These are phyloP conservation scores for Leccinum boreale DNA, from an alignment of 768 basidiomycete species.

Conservation along the genomic window DNA sequence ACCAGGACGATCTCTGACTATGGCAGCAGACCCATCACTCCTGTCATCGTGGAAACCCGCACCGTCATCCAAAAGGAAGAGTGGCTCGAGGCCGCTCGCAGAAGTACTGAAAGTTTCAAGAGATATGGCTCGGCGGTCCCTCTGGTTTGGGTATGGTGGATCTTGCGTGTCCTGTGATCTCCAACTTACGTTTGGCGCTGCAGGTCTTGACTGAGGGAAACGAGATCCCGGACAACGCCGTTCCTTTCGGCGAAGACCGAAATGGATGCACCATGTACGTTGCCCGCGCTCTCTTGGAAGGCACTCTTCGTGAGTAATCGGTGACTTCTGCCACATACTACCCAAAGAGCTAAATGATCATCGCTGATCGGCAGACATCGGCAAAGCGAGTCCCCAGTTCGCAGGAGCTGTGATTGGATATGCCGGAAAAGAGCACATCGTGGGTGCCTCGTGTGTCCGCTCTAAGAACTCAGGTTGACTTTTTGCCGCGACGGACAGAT, in stretches of 20 bases:
- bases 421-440: constrained; percentile 34
- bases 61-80: constrained; percentile 23
- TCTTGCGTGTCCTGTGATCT: background rate
- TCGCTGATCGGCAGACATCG: constrained; percentile 27
- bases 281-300: constrained; percentile 32
- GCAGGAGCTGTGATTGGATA: constrained; percentile 31
- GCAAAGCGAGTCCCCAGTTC: constrained; percentile 32
- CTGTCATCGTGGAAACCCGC: constrained; percentile 7
- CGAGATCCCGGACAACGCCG: constrained; percentile 33
- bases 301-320: constrained; percentile 25
- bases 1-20: constrained; percentile 18
- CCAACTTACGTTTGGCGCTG: background rate
- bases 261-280: constrained; percentile 27
- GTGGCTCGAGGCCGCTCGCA: constrained; percentile 29
- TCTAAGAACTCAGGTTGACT: background rate
- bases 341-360: background rate
- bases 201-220: constrained; percentile 30
- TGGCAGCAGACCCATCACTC: constrained; percentile 18
- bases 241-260: constrained; percentile 32
- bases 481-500: constrained; percentile 20
- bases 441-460: constrained; percentile 8
- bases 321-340: background rate
- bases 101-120: constrained; percentile 29
- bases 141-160: constrained; percentile 28
- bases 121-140: constrained; percentile 27